Conservation (phyloP, 257 asterid species). For the Phtheirospermum japonicum region DNA sequence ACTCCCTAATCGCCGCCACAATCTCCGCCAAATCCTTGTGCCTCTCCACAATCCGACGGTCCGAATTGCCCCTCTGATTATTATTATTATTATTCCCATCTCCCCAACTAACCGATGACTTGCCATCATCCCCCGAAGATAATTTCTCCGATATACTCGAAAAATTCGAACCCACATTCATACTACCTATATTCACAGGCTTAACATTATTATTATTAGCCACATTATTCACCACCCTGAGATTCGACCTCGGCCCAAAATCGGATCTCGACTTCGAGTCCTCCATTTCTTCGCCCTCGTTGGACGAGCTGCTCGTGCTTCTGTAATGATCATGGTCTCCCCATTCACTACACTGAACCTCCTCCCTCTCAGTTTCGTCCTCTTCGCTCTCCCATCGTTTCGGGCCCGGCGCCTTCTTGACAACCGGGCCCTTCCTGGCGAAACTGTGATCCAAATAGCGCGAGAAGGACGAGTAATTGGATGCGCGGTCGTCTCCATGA, state of each 20-base stretch:
- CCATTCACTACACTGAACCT: constrained; percentile 96
- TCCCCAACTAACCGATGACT: constrained; percentile 81
- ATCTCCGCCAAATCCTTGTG: constrained; percentile 89
- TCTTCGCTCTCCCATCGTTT: constrained; percentile 64
- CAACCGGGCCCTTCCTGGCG: constrained; percentile 29
- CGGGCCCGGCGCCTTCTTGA: constrained; percentile 33
- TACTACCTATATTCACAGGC: constrained; percentile 24
- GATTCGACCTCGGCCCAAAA: constrained; percentile 43
- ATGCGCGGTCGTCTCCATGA: constrained; percentile 56
- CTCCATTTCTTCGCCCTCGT: constrained; percentile 47
- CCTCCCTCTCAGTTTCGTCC: constrained; percentile 86
- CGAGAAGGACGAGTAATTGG: constrained; percentile 52
- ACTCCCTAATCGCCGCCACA: constrained; percentile 75
- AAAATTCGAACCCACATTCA: constrained; percentile 35
- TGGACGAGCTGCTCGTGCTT: constrained; percentile 51
- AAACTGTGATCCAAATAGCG: constrained; percentile 47
- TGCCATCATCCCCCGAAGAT: constrained; percentile 49
- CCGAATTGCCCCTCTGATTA: constrained; percentile 47
- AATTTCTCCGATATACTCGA: constrained; percentile 55
- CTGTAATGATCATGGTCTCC: constrained; percentile 79
- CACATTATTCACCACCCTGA: constrained; percentile 47
- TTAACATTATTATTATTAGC: constrained; percentile 26
- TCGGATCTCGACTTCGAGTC: constrained; percentile 65
- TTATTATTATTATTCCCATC: constrained; percentile 33
- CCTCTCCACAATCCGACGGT: constrained; percentile 73